Conservation (phyloP, 106 monocot species). For the Ottelia alismoides region DNA sequence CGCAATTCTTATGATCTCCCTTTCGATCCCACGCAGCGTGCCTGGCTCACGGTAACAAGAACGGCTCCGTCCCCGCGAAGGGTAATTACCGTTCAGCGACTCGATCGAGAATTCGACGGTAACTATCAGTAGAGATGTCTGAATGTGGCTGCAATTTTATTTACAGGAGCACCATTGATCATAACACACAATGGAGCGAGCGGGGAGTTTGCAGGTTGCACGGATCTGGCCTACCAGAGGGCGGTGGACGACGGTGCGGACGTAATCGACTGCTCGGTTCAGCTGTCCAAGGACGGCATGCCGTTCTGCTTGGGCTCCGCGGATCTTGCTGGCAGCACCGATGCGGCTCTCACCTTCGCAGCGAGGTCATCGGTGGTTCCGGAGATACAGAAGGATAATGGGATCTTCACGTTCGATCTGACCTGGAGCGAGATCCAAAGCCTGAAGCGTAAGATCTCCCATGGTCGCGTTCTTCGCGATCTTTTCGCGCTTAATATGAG, state of each 20-base stretch:
- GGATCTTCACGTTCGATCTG: conserved; percentile 69
- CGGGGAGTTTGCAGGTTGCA: conserved; percentile 71
- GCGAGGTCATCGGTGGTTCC: conserved; percentile 22
- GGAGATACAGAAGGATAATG: conserved; percentile 43
- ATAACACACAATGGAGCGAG: conserved; percentile 96
- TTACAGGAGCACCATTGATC: conserved; percentile 41
- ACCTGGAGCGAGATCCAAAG: conserved; percentile 68
- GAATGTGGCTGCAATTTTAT: not conserved
- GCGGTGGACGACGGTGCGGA: conserved; percentile 83
- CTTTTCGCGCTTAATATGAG: no score
- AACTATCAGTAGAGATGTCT: not conserved
- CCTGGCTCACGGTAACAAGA: conserved; percentile 52
- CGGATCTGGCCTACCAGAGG: conserved; percentile 79
- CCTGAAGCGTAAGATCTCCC: conserved; percentile 71
- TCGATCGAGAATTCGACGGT: not conserved
- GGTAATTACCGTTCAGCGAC: conserved; percentile 15
- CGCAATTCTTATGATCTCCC: not conserved
- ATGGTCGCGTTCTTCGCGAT: no score
- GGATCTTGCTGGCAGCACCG: conserved; percentile 46
- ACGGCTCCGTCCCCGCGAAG: conserved; percentile 7
- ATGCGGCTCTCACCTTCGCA: conserved; percentile 50
- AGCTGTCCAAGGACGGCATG: conserved; percentile 81
- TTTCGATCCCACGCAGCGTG: conserved; percentile 71
- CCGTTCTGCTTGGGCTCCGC: conserved; percentile 72
- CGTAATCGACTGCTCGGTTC: conserved; percentile 86